Evolutionary conservation across 2,329 filamentous ascomycete species (phyloP).

Genomic region (Zasmidium citrigriseum): DNA sequence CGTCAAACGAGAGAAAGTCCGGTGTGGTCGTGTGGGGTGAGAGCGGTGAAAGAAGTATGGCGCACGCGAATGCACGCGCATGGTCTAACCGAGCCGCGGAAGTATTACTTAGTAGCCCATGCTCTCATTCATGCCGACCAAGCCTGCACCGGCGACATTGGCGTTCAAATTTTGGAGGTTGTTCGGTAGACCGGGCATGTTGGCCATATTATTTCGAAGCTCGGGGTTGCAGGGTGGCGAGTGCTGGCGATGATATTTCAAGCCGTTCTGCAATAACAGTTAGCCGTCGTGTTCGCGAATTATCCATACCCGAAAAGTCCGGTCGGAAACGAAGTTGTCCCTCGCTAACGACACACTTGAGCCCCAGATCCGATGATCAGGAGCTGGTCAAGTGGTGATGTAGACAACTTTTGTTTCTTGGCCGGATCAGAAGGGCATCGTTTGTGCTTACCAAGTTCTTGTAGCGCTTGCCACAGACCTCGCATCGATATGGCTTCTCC

Average conservation of each 20-base stretch:
- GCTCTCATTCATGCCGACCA: slow-evolving; percentile 50
- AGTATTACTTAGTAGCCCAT: slow-evolving; percentile 29
- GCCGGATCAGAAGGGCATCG: no score
- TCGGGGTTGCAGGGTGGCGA: slow-evolving; percentile 90
- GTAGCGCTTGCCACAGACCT: slow-evolving; percentile 95
- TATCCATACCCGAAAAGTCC: no score
- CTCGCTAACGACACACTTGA: no score
- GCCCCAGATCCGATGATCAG: no score
- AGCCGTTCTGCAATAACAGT: no score
- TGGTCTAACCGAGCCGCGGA: slow-evolving; percentile 17
- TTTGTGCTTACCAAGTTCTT: no score
- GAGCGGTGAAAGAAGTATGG: slow-evolving; percentile 22
- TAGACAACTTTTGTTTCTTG: no score
- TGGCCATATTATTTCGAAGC: slow-evolving; percentile 52
- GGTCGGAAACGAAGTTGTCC: no score
- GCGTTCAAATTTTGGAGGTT: slow-evolving; percentile 48
- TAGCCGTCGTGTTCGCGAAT: no score
- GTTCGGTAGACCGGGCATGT: slow-evolving; percentile 35
- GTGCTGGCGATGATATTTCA: slow-evolving; percentile 81
- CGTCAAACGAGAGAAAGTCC: slow-evolving; percentile 5
- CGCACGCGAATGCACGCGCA: slow-evolving; percentile 14
- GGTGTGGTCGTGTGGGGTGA: slow-evolving; percentile 8
- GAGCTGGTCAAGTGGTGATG: no score
- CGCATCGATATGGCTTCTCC: slow-evolving; percentile 97
- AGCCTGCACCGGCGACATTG: slow-evolving; percentile 56